Evolutionary conservation across 768 basidiomycete species (phyloP).

Genomic region (Mycena kentingensis): DNA sequence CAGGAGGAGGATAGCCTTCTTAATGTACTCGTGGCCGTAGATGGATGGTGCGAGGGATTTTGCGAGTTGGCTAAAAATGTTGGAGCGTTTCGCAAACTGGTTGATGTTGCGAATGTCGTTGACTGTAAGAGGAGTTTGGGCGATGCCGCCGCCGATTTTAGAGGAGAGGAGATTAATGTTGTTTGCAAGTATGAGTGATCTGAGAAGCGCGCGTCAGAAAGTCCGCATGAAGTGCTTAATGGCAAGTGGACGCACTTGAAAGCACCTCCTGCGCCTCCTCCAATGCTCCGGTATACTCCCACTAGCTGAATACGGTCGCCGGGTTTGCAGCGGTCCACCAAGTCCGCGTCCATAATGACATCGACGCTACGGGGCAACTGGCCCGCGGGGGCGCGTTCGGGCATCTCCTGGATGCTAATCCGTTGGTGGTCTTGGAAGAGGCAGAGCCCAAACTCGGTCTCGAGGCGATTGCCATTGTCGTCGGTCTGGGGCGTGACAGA

Average conservation of each 20-base stretch:
- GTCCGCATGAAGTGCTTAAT: conserved; percentile 9
- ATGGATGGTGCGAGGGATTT: conserved; percentile 97
- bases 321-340: conserved; percentile 97
- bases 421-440: conserved; percentile 96
- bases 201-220: conserved; percentile 33
- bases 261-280: conserved; percentile 86
- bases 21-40: conserved; percentile 95
- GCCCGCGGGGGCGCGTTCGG: conserved; percentile 95
- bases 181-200: conserved; percentile 91
- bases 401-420: conserved; percentile 99
- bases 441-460: conserved; percentile 91
- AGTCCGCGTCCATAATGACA: conserved; percentile 92
- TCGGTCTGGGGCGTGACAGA: conserved; percentile 89
- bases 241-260: conserved; percentile 72
- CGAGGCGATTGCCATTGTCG: conserved; percentile 82
- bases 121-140: conserved; percentile 89
- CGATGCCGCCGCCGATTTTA: conserved; percentile 93
- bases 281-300: conserved; percentile 91
- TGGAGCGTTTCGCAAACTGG: conserved; percentile 82
- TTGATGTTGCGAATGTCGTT: conserved; percentile 96
- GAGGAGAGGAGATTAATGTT: conserved; percentile 94
- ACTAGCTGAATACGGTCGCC: conserved; percentile 97
- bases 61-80: conserved; percentile 87
- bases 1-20: conserved; percentile 88
- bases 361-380: conserved; percentile 96